Base-by-base conservation (phyloP, 2,329 filamentous ascomycete genomes). In the Chaetomiaceae sp. region DNA sequence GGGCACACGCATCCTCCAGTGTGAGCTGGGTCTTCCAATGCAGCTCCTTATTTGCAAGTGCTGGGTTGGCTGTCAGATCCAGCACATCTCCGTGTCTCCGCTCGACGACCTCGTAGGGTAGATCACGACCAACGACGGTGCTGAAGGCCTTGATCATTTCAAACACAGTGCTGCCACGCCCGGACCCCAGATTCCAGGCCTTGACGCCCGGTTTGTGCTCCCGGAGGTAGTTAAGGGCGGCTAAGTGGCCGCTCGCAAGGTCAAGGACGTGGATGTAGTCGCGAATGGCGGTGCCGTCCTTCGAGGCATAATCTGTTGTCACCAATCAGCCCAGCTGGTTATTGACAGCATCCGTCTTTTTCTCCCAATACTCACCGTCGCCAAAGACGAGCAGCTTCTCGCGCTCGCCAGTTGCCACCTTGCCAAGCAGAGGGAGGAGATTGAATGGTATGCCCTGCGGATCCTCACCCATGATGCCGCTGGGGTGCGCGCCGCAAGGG, bases 231-330 rank as follows among this genome's bases (percentile, higher is more conserved):
- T 94, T 90, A 62, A 99, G 85, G 20, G 95, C 94, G 55, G 89
- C 82, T 54, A 96, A 76, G 71, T 96, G 91, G 57, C 91, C 91
- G 58, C 81, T 81, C 41, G 91, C 89, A 21, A 96, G 84, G 67
- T 96, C 91, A 58, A 95, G 80, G 54, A 96, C 89, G 77, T 96
- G 91, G 71, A 99, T 96, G 79, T 99, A 99, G 75, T 99, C 94
- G 64, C 94, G 87, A 69, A 96, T 96, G 58, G 90, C 89, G 48
- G 91, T 96, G 60, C 91, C 91, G 69, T 96, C 91, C 64, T 85
- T 86, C 48, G 90, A 96, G 29, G 78, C 69, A 76, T 99, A 99
- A 77, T 99, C 91, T 95, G 21, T n/a, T 18, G 14, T 0, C n/a
- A 18, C 4, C 1, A 11, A 13, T 37, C 10, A 48, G 25, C 42